Conservation (phyloP, 305 asterid genomes). For the Fraxinus baroniana region DNA sequence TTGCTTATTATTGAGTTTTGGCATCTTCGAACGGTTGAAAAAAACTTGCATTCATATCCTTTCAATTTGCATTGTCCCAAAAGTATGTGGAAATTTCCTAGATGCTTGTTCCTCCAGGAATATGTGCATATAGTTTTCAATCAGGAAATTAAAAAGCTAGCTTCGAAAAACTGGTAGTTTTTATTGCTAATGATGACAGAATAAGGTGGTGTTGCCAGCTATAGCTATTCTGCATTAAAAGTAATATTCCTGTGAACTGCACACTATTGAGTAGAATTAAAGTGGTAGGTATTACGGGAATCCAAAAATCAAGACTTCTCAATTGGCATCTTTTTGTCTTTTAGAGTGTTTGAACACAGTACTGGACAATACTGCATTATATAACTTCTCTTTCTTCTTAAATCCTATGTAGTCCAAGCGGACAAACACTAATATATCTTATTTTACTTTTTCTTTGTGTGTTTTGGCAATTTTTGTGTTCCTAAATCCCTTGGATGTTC, state of each 20-base stretch:
- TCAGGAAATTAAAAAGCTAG: not conserved
- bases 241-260: too few species aligned
- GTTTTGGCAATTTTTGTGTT: not conserved
- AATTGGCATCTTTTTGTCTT: not conserved
- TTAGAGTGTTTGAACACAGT: not conserved
- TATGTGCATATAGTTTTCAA: not conserved
- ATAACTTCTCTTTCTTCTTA: constrained; percentile 11
- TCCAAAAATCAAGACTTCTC: not conserved
- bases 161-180: not conserved
- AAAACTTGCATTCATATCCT: not conserved
- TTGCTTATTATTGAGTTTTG: not conserved
- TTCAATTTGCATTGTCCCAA: not conserved
- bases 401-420: not conserved
- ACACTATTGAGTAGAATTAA: not conserved
- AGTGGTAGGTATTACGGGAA: not conserved
- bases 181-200: not conserved
- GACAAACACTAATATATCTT: not conserved
- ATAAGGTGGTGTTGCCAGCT: not conserved
- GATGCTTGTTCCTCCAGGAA: not conserved
- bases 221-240: constrained; percentile 1
- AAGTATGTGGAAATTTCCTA: not conserved
- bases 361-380: not conserved
- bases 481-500: constrained; percentile 28
- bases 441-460: constrained; percentile 18
- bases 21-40: constrained; percentile 2